These are phyloP conservation scores for Solanum verrucosum DNA, from an alignment of 257 asterid species.

Conservation along the genomic window DNA sequence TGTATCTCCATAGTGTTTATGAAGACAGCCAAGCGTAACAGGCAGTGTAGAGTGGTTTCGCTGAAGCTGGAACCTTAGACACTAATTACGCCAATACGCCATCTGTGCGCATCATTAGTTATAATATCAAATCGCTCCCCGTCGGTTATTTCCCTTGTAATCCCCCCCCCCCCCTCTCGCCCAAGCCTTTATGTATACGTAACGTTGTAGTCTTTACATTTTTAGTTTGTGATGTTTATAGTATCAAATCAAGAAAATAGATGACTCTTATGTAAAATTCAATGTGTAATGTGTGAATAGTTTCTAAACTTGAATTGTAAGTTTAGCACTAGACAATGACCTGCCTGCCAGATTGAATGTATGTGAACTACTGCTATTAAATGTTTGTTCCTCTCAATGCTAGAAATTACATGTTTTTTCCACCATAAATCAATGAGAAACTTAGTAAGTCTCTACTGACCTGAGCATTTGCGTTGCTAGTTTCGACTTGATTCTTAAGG, in stretches of 20 bases:
- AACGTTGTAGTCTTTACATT: not conserved
- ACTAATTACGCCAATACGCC: too few species aligned
- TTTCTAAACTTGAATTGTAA: not conserved
- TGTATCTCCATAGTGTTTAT: too few species aligned
- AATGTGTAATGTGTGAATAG: not conserved
- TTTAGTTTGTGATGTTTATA: not conserved
- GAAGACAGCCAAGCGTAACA: slow-evolving; percentile 47
- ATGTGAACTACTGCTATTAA: not conserved
- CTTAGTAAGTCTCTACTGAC: too few species aligned
- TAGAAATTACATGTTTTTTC: too few species aligned
- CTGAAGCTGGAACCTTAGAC: too few species aligned
- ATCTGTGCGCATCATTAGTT: too few species aligned
- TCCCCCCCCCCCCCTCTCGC: not conserved
- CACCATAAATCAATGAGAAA: too few species aligned
- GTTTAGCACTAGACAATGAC: not conserved
- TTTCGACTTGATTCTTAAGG: too few species aligned
- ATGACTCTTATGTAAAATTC: not conserved
- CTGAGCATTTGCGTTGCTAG: too few species aligned
- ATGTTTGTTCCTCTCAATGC: not conserved
- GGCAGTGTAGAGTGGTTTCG: too few species aligned
- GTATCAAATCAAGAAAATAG: not conserved
- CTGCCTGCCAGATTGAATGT: not conserved
- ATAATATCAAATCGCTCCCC: not conserved
- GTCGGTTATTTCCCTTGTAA: not conserved
- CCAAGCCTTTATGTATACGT: too few species aligned